Evolutionary conservation across 768 basidiomycete species (phyloP), one percentile per base, ranked within the genome.

Genomic region (Amanita thiersii): DNA sequence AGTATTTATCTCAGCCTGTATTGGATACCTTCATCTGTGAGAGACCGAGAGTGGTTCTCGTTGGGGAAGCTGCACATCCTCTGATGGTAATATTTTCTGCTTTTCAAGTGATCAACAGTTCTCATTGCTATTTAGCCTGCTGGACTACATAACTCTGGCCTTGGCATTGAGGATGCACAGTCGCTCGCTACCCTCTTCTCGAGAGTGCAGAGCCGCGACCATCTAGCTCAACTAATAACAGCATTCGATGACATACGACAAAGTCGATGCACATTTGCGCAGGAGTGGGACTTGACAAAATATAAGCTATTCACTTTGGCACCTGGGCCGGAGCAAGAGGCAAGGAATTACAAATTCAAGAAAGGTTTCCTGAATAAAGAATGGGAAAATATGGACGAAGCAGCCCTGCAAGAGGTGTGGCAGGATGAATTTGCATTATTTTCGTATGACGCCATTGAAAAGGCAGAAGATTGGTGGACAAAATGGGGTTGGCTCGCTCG

Each of bases 381-480:
- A 40, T 59, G 57, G 48, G 59, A 67, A 40, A 61, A 66, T 39
- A 68, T 71, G 56, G 71, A 77, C 47, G 70, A 73, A 43, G 60
- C 56, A 19, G 53, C 60, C 20, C 63, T 77, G 43, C 60, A 58
- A 41, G 56, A 55, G 21, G 64, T 75, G 44, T 79, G 78, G 71
- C 75, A 75, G 33, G 63, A 66, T 29, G 67, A 77, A 45, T 59
- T 73, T 40, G 65, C 63, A 17, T 49, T 79, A 45, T 75, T 70
- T 40, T 57, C 60, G 10, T 72, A 77, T 49, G 69, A 76, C 47
- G 67, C 76, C 6, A 65, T 61, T 28, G 77, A 81, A 34, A 62
- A 67, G 37, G 79, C 73, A 17, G 77, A 77, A 26, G 75, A 79
- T 50, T 81, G 77, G 76, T 81, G 77, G 77, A 64, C 70, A 8